phyloP scores from a whole-genome alignment of 108 stramenopile species.

The Ochromonas danica region DNA sequence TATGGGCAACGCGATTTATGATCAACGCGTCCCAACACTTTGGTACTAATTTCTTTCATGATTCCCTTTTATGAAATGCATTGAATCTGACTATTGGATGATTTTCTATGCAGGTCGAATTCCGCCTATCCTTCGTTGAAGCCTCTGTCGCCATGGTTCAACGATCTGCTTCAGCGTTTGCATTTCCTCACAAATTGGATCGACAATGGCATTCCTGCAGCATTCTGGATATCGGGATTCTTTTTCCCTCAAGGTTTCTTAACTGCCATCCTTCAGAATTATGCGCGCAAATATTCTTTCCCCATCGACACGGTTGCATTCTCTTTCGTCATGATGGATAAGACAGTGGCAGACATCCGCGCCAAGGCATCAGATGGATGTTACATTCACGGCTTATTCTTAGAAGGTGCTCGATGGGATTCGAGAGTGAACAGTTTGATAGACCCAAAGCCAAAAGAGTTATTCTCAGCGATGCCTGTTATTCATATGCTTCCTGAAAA shows the following conservation, averaged over 20 bases:
- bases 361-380: conserved; percentile 57
- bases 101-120: too few species aligned
- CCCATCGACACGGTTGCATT: conserved; percentile 64
- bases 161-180: conserved; percentile 56
- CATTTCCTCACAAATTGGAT: conserved; percentile 60
- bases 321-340: conserved; percentile 44
- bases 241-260: conserved; percentile 69
- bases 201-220: conserved; percentile 55
- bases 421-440: conserved; percentile 43
- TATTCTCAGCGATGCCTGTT: conserved; percentile 62
- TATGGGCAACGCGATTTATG: conserved; percentile 58
- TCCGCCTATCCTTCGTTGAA: conserved; percentile 63
- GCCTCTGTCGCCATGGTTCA: conserved; percentile 61
- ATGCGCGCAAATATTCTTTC: conserved; percentile 54
- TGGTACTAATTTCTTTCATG: too few species aligned
- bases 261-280: conserved; percentile 67
- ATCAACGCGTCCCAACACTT: conserved; percentile 56
- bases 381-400: conserved; percentile 29
- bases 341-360: conserved; percentile 37
- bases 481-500: conserved; percentile 59
- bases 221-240: conserved; percentile 67
- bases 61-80: too few species aligned
- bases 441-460: conserved; percentile 62
- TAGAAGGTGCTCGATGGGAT: conserved; percentile 63
- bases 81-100: too few species aligned